Conservation (phyloP, 192 early-diverging fungal genomes). For the Tieghemiomyces parasiticus region DNA sequence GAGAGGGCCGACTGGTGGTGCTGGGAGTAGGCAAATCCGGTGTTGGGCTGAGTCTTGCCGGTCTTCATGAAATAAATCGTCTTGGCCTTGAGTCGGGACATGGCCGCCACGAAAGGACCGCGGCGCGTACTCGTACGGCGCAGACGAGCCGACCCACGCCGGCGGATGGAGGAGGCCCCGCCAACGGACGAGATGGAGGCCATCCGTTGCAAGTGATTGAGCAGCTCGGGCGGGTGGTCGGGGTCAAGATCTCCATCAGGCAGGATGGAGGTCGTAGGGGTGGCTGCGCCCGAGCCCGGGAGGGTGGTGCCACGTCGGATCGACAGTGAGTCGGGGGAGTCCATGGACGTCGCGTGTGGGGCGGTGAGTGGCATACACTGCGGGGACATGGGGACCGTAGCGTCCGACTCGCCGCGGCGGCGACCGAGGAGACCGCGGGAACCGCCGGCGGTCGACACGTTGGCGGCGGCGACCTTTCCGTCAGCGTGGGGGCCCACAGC, state of each 20-base stretch:
- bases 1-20: slow-evolving; percentile 10
- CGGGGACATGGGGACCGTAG: slow-evolving; percentile 1
- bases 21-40: slow-evolving; percentile 8
- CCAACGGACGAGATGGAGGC: background rate
- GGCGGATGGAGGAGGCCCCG: no score
- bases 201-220: slow-evolving; percentile 4
- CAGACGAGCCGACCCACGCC: background rate
- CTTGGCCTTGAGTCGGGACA: background rate
- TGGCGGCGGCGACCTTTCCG: no score
- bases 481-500: no score
- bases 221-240: background rate
- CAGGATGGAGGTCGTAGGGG: background rate
- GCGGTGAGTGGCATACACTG: slow-evolving; percentile 10
- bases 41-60: background rate
- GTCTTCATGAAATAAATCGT: background rate
- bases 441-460: no score
- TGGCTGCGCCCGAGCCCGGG: background rate
- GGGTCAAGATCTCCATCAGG: background rate
- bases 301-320: background rate
- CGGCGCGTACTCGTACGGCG: background rate
- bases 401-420: no score
- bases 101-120: background rate
- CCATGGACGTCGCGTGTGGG: background rate
- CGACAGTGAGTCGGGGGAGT: background rate
- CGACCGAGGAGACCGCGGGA: no score